A percentile compares a stretch with the other conserved stretches of the same genome.
These are phyloP conservation scores for Kodamaea fungicola DNA, from an alignment of 1,139 yeast genomes.

Conservation along the genomic window DNA sequence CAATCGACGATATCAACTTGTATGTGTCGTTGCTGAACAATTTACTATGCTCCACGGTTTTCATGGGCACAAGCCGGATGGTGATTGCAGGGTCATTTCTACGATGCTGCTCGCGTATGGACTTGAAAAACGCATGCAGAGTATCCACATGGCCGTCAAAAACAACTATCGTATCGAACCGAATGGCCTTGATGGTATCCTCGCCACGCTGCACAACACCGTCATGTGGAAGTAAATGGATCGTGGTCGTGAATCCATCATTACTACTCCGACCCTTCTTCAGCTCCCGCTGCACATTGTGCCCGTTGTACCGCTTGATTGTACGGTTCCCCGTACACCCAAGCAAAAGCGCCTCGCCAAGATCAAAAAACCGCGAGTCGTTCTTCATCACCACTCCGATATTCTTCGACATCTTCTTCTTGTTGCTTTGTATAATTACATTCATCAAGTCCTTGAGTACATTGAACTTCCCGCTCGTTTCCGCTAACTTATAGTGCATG, in stretches of 20 bases:
- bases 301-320: slow-evolving; percentile 67
- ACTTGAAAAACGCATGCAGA: slow-evolving; percentile 22
- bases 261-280: slow-evolving; percentile 20
- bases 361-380: slow-evolving; percentile 54
- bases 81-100: slow-evolving; percentile 44
- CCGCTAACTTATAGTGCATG: slow-evolving; percentile 69
- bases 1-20: slow-evolving; percentile 75
- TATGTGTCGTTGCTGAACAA: slow-evolving; percentile 33
- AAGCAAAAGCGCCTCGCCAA: slow-evolving; percentile 70
- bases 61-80: slow-evolving; percentile 67
- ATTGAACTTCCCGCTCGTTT: slow-evolving; percentile 82
- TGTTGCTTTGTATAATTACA: slow-evolving; percentile 41
- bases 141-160: slow-evolving; percentile 69
- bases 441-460: slow-evolving; percentile 59
- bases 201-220: slow-evolving; percentile 30
- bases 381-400: slow-evolving; percentile 39
- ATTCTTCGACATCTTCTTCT: slow-evolving; percentile 40
- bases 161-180: slow-evolving; percentile 62
- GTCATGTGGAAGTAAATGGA: slow-evolving; percentile 47
- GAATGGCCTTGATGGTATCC: slow-evolving; percentile 20
- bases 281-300: slow-evolving; percentile 41
- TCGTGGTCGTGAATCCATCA: slow-evolving; percentile 17
- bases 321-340: slow-evolving; percentile 59
- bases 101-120: slow-evolving; percentile 32
- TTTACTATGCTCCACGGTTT: slow-evolving; percentile 78